Percentiles rank a stretch among this genome's conserved stretches.
phyloP scores from a whole-genome alignment of 2,329 filamentous ascomycete genomes.

The Clonostachys rhizophaga region DNA sequence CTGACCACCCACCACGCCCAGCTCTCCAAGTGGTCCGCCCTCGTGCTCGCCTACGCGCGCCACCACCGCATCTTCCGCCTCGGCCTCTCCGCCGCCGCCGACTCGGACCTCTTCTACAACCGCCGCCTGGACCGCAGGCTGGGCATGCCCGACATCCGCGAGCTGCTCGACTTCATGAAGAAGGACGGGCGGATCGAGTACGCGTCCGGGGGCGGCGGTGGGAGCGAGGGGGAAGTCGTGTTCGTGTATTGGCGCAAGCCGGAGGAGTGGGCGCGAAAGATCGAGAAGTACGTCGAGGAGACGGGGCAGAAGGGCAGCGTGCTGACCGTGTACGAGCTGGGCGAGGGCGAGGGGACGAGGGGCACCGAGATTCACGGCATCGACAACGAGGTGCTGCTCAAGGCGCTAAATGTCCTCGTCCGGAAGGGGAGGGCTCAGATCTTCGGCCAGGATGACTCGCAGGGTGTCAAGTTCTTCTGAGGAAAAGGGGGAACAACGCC shows the following conservation, averaged over 20 bases:
- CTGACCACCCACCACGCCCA: conserved; percentile 69
- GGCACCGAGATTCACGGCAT: conserved; percentile 84
- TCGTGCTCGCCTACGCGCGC: conserved; percentile 80
- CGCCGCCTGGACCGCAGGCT: conserved; percentile 46
- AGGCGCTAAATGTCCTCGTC: conserved; percentile 74
- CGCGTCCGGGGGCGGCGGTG: conserved; percentile 27
- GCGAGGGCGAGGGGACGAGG: conserved; percentile 75
- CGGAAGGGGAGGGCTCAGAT: conserved; percentile 91
- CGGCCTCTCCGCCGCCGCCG: conserved; percentile 53
- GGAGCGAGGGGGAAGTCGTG: conserved; percentile 42
- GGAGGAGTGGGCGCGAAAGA: conserved; percentile 81
- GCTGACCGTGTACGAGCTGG: conserved; percentile 87
- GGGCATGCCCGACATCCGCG: conserved; percentile 42
- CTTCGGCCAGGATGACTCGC: conserved; percentile 82
- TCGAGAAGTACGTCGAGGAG: conserved; percentile 79
- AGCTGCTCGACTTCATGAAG: conserved; percentile 56
- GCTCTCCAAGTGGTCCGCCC: conserved; percentile 77
- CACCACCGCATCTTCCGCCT: conserved; percentile 75
- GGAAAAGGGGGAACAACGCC: background rate
- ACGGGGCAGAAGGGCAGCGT: conserved; percentile 88
- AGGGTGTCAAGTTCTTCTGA: conserved; percentile 97
- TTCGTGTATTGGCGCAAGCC: conserved; percentile 84
- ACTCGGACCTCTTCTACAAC: conserved; percentile 54
- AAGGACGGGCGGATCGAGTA: conserved; percentile 63
- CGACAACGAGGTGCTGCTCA: conserved; percentile 75